Evolutionary conservation across 2,329 filamentous ascomycete species (phyloP).

Genomic region (Botryotinia calthae): DNA sequence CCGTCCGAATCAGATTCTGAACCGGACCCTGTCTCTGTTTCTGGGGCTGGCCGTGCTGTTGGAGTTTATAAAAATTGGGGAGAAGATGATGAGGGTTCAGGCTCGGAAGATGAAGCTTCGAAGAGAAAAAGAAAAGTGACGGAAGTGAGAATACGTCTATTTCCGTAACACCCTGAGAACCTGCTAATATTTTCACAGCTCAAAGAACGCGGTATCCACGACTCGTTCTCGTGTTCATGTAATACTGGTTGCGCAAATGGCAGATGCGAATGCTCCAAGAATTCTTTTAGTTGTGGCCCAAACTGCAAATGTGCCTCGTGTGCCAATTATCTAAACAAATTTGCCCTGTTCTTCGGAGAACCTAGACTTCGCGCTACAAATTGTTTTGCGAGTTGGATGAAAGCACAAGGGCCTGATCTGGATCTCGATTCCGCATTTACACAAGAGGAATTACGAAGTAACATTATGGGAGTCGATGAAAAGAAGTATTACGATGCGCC

Average conservation of each 20-base stretch:
- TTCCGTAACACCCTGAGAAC: neutral
- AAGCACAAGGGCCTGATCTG: neutral
- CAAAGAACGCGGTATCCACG: neutral
- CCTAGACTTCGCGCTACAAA: conserved; percentile 8
- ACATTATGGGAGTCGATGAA: conserved; percentile 15
- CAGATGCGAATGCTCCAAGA: conserved; percentile 12
- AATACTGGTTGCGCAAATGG: neutral
- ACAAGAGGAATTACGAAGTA: conserved; percentile 11
- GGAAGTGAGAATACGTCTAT: conserved; percentile 1
- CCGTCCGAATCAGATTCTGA: neutral
- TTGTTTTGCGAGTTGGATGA: conserved; percentile 15
- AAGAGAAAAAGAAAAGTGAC: conserved; percentile 14
- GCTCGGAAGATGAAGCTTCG: neutral
- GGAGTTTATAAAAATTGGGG: neutral
- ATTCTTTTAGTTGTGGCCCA: conserved; percentile 5
- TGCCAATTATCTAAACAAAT: conserved; percentile 2
- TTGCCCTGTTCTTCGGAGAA: conserved; percentile 13
- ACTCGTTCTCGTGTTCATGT: conserved; percentile 2
- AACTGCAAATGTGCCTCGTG: conserved; percentile 16
- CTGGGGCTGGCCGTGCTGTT: neutral
- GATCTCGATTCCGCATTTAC: conserved; percentile 9
- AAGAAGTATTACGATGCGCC: conserved; percentile 9
- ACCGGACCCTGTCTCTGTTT: neutral
- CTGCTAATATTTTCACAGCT: conserved; percentile 3
- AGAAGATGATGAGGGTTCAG: neutral